A percentile compares a stretch with the other conserved stretches of the same genome.
Evolutionary conservation across 768 basidiomycete genomes (phyloP).

Genomic region (Rhizopogon rudus): DNA sequence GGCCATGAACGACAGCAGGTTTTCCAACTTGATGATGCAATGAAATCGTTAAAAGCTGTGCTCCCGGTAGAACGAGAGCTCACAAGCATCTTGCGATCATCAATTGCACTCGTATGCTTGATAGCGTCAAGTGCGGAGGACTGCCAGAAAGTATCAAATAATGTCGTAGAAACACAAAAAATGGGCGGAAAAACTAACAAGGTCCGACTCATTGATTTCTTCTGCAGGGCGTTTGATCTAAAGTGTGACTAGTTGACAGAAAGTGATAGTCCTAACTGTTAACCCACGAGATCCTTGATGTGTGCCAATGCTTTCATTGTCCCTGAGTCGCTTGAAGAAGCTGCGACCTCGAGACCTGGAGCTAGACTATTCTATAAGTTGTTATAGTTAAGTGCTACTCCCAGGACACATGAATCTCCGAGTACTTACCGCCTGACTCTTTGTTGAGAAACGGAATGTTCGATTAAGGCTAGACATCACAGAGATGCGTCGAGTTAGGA

Average conservation of each 20-base stretch:
- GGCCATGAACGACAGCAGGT: constrained; percentile 60
- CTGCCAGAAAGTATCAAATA: constrained; percentile 28
- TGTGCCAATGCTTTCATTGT: constrained; percentile 20
- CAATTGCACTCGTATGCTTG: constrained; percentile 54
- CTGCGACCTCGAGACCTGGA: constrained; percentile 8
- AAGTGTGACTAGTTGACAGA: neutral
- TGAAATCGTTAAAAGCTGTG: neutral
- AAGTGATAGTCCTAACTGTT: neutral
- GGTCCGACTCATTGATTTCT: constrained; percentile 23
- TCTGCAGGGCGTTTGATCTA: constrained; percentile 25
- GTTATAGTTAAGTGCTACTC: neutral
- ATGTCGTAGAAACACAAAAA: neutral
- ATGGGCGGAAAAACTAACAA: constrained; percentile 11
- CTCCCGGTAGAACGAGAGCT: constrained; percentile 19
- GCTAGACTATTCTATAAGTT: constrained; percentile 1
- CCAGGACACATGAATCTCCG: neutral
- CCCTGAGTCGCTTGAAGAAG: constrained; percentile 10
- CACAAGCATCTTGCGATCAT: constrained; percentile 76
- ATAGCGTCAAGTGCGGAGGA: constrained; percentile 55
- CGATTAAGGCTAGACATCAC: too few species aligned
- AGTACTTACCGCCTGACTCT: constrained; percentile 17
- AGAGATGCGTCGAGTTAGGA: too few species aligned
- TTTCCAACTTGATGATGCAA: constrained; percentile 51
- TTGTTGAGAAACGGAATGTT: constrained; percentile 14
- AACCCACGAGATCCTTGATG: constrained; percentile 23